Evolutionary conservation across 345 rosid genomes (phyloP).

Genomic region (Salix purpurea): DNA sequence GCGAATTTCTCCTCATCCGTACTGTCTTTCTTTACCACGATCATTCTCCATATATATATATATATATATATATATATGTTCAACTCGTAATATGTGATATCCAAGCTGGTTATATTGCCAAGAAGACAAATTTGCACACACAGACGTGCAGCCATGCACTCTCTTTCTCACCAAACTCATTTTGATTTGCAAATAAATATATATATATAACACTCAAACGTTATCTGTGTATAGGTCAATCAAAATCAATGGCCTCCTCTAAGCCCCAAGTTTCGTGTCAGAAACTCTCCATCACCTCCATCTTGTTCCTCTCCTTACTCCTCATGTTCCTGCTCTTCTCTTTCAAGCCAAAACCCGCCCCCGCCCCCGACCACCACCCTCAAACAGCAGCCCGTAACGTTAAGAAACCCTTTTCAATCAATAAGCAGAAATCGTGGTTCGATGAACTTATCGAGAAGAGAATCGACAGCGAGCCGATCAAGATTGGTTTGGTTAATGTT

Average conservation of each 20-base stretch:
- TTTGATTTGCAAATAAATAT: background rate
- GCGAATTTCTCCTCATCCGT: too few relatives aligned
- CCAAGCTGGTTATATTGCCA: too few relatives aligned
- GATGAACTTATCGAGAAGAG: conserved; percentile 29
- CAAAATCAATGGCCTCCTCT: conserved; percentile 30
- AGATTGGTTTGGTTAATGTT: conserved; percentile 58
- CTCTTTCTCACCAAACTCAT: background rate
- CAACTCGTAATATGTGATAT: too few relatives aligned
- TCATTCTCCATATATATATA: too few relatives aligned
- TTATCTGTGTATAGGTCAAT: background rate
- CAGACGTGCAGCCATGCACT: background rate
- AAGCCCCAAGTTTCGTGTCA: conserved; percentile 29
- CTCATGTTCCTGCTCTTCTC: conserved; percentile 29
- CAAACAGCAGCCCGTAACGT: background rate
- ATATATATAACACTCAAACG: conserved; percentile 4
- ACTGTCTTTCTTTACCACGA: too few relatives aligned
- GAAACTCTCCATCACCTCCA: conserved; percentile 34
- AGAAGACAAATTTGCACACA: background rate
- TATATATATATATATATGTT: too few relatives aligned
- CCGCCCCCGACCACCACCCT: background rate
- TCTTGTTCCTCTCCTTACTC: conserved; percentile 41
- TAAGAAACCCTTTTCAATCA: background rate
- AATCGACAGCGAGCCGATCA: conserved; percentile 25
- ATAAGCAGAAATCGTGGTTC: conserved; percentile 35
- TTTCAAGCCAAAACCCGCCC: conserved; percentile 19